These are phyloP conservation scores for Dendrobium catenatum DNA, from an alignment of 106 monocot species.

Conservation along the genomic window DNA sequence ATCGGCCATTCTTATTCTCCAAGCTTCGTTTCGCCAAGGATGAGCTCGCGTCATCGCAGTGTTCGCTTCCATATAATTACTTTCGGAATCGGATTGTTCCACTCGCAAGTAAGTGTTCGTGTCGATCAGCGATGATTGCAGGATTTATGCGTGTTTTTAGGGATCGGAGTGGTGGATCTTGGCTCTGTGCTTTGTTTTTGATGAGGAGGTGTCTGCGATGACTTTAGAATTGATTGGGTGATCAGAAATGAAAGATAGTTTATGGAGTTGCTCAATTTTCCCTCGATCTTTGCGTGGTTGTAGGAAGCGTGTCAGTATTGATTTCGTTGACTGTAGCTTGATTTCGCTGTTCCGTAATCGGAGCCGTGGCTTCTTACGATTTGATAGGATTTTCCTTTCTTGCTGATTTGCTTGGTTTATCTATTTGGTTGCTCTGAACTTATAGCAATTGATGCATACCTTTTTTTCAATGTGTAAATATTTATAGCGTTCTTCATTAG, in stretches of 20 bases:
- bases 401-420: neutral
- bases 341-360: neutral
- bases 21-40: neutral
- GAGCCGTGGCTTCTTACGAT: neutral
- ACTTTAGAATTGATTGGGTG: neutral
- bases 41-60: neutral
- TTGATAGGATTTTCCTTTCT: neutral
- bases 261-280: neutral
- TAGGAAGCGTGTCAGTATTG: neutral
- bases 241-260: neutral
- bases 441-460: neutral
- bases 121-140: neutral
- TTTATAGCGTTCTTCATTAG: neutral
- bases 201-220: neutral
- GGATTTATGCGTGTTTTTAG: neutral
- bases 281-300: neutral
- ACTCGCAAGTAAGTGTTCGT: conserved; percentile 5
- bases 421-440: neutral
- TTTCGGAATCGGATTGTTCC: neutral
- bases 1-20: neutral
- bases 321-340: neutral
- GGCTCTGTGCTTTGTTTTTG: neutral
- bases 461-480: neutral
- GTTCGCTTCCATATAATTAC: neutral
- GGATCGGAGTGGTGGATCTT: neutral